Evolutionary conservation across 805 yeast species (phyloP).

Genomic region (Wickerhamomyces kurtzmanii): DNA sequence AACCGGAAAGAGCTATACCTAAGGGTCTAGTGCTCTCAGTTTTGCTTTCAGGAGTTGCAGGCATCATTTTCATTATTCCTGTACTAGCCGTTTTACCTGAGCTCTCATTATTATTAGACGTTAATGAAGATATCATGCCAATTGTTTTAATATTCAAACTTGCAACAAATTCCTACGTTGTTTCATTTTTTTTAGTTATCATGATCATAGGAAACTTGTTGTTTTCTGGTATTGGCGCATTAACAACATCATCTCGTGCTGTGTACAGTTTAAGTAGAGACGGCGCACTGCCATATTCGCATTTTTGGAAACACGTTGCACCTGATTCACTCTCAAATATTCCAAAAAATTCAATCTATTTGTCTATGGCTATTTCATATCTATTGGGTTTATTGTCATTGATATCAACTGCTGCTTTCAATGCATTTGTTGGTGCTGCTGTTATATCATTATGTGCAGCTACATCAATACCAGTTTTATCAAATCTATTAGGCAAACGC

Average conservation of each 20-base stretch:
- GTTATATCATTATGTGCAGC: constrained; percentile 69
- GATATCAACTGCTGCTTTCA: constrained; percentile 65
- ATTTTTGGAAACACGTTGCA: constrained; percentile 59
- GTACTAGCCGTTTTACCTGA: constrained; percentile 67
- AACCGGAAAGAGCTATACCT: constrained; percentile 68
- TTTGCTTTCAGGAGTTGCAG: constrained; percentile 53
- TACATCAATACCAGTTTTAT: constrained; percentile 64
- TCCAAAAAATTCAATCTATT: constrained; percentile 60
- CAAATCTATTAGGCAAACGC: constrained; percentile 51
- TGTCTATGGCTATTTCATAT: constrained; percentile 54
- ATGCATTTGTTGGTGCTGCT: constrained; percentile 78
- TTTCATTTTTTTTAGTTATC: constrained; percentile 59
- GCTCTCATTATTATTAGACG: constrained; percentile 40
- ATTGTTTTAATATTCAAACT: constrained; percentile 67
- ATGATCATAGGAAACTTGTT: constrained; percentile 60
- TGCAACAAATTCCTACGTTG: constrained; percentile 57
- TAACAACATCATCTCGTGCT: constrained; percentile 77
- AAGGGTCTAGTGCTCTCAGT: constrained; percentile 63
- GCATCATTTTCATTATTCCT: constrained; percentile 65
- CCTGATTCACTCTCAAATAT: constrained; percentile 42
- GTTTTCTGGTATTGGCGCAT: constrained; percentile 71
- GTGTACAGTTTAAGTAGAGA: constrained; percentile 79
- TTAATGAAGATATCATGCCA: constrained; percentile 64
- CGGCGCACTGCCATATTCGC: constrained; percentile 62
- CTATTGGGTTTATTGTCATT: constrained; percentile 56